Evolutionary conservation across 805 yeast species (phyloP), one percentile per base, ranked within the genome.

Genomic region (Jamesozyma spencerorum): DNA sequence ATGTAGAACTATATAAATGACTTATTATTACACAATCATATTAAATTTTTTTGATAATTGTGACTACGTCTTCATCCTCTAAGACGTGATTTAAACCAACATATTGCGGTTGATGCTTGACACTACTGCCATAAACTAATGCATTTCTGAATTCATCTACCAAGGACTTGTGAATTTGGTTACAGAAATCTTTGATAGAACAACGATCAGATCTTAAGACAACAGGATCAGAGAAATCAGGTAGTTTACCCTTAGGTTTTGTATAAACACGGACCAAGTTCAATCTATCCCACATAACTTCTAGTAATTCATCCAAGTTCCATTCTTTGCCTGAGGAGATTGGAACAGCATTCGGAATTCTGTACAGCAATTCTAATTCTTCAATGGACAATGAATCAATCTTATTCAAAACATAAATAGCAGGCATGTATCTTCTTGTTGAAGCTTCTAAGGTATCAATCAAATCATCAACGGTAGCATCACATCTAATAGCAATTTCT

Each of bases 271-370:
- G 79, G 31, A 90, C 97, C 56, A 92, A 70, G 51, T 85, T 80
- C 55, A 92, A 74, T 59, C 81, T 76, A 41, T 80, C 85, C 99
- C 99, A 92, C 97, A 92, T 92, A 60, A 78, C 71, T 57, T 90
- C 95, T 51, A 92, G 70, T 51, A 92, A 72, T 64, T 90, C 97
- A 64, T 92, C 98, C 58, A 92, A 69, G 60, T 92, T 92, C 98
- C 98, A 92, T 50, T 94, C 95, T 58, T 83, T 74, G 47, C 94
- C 97, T 6, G 96, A 83, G 8, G 96, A 85, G 46, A 92, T 90
- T 31, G 98, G 98, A 38, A 92, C 94, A 6, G 97, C 97, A 65
- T 92, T 80, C 38, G 98, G 98, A 53, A 92, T 92, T 60, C 92
- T 77, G 69, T 85, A 82, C 47, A 92, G 65, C 44, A 92, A 67